Evolutionary conservation across 2,329 filamentous ascomycete species (phyloP), one percentile per base, ranked within the genome.

Genomic region (Cercospora citrullina): DNA sequence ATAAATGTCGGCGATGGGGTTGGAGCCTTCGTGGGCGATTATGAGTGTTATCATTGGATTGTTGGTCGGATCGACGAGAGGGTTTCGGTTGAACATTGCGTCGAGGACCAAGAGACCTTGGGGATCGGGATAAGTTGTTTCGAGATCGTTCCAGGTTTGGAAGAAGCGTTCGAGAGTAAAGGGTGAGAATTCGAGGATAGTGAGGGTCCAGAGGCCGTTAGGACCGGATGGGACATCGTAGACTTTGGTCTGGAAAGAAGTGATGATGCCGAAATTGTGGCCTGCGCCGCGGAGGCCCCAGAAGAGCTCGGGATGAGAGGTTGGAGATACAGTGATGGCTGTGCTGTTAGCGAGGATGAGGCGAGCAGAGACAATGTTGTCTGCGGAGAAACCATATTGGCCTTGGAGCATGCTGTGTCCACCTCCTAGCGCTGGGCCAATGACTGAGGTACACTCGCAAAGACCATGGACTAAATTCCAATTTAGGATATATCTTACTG

Each of bases 371-470:
- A 76, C 79, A 5, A 87, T 78, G 68, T 83, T 82, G 75, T 86
- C 85, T 59, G 85, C 83, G 0, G 80, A 80, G 14, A 89, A 79
- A 0, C 88, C 88, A 67, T 87, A 12, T 16, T 30, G 60, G 21
- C 62, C 64, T 60, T 69, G 67, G 9, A 64, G 48, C 31, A 79
- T 45, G 79, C 69, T 59, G 18, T 69, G 68, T 9, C 71, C 69
- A 6, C 69, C 71, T 14, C 70, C 69, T 26, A 69, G 23, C 14
- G 68, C 53, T 14, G 69, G 67, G 4, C 51, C 67, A 1, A 71
- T 61, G 14, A 65, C 51, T 1, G 58, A 64, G n/a, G 69, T 69
- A 16, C 67, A 53, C 7, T 53, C 48, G 48, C 48, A 53, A 8
- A 62, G 62, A 12, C 69, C 69, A 21, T 65, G 60, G 18, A 69